phyloP scores from a whole-genome alignment of 352 stramenopile species.

The Phytophthora boehmeriae region DNA sequence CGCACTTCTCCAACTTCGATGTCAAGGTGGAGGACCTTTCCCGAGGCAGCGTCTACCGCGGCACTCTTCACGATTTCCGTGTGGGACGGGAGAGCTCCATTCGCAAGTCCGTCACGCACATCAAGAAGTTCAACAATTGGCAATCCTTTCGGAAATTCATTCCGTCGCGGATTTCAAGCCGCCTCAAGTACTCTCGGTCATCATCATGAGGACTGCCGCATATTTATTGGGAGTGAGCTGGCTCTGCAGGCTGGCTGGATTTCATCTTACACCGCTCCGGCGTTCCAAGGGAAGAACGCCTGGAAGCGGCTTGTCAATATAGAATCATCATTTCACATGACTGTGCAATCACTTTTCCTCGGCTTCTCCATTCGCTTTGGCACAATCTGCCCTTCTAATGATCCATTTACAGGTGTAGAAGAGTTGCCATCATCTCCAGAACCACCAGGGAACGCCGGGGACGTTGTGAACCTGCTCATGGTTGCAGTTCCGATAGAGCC shows the following conservation, averaged over 20 bases:
- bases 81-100: constrained; percentile 25
- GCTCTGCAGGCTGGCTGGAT: background rate
- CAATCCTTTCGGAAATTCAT: constrained; percentile 35
- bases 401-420: background rate
- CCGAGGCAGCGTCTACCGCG: constrained; percentile 67
- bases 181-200: constrained; percentile 32
- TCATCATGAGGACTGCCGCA: constrained; percentile 11
- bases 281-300: constrained; percentile 25
- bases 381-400: constrained; percentile 4
- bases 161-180: constrained; percentile 29
- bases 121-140: constrained; percentile 50
- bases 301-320: constrained; percentile 13
- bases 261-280: background rate
- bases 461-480: constrained; percentile 28
- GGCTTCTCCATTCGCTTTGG: constrained; percentile 29
- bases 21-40: constrained; percentile 68
- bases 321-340: constrained; percentile 21
- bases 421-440: background rate
- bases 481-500: constrained; percentile 21
- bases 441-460: constrained; percentile 3
- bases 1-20: constrained; percentile 68
- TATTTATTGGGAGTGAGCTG: constrained; percentile 22
- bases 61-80: constrained; percentile 59
- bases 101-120: constrained; percentile 31
- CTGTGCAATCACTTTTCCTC: constrained; percentile 29